A percentile compares a stretch with the other conserved stretches of the same genome.
Evolutionary conservation across 2,329 filamentous ascomycete genomes (phyloP).

Genomic region (Aureobasidium vineae): DNA sequence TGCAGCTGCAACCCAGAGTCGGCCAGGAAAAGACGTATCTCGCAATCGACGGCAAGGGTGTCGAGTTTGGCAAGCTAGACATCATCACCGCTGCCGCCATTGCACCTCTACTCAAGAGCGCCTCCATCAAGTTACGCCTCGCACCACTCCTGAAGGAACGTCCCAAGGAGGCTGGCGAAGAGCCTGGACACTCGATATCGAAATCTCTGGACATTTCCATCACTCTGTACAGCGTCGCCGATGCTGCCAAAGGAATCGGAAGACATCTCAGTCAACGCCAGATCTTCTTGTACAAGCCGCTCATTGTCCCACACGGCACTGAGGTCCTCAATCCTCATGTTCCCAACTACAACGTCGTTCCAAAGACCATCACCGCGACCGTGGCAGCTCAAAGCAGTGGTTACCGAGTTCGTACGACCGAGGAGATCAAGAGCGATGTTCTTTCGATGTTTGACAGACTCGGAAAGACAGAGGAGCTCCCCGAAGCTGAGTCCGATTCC

Average conservation of each 20-base stretch:
- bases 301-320: constrained; percentile 63
- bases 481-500: constrained; percentile 64
- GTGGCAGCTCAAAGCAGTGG: constrained; percentile 9
- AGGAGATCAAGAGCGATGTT: constrained; percentile 83
- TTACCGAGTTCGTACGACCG: constrained; percentile 62
- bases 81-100: constrained; percentile 64
- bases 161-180: constrained; percentile 62
- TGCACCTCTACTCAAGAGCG: constrained; percentile 66
- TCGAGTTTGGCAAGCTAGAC: constrained; percentile 75
- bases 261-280: constrained; percentile 63
- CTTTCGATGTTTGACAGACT: constrained; percentile 85
- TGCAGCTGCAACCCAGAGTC: constrained; percentile 48
- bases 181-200: constrained; percentile 62
- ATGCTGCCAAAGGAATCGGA: constrained; percentile 64
- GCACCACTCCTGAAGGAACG: constrained; percentile 69
- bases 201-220: constrained; percentile 64
- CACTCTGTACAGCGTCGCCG: constrained; percentile 75
- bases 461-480: constrained; percentile 70
- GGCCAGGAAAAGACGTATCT: constrained; percentile 60
- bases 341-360: constrained; percentile 41
- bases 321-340: constrained; percentile 75
- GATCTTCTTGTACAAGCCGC: constrained; percentile 64
- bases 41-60: constrained; percentile 68
- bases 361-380: neutral
- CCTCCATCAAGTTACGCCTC: constrained; percentile 63